A percentile compares a stretch with the other conserved stretches of the same genome.
These are phyloP conservation scores for Tetraselmis striata DNA, from an alignment of 139 green algal genomes.

Conservation along the genomic window DNA sequence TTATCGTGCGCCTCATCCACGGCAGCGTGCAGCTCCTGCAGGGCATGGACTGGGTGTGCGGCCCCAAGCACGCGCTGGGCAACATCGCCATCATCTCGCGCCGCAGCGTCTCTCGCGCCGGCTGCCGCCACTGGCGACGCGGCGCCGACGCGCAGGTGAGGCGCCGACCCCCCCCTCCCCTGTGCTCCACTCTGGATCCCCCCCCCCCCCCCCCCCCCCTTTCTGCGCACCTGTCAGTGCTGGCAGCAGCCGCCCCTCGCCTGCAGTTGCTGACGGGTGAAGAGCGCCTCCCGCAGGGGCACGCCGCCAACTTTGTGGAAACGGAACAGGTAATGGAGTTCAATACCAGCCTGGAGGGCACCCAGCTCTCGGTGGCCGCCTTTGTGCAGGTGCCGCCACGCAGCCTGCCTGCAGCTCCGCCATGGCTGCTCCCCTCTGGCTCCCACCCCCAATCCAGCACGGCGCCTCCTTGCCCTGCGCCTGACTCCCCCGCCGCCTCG, in stretches of 20 bases:
- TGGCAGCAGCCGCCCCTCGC: no score
- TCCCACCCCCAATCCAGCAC: no score
- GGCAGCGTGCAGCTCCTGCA: slow-evolving; percentile 69
- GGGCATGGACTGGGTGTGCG: slow-evolving; percentile 18
- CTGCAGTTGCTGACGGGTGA: no score
- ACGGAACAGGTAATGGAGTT: slow-evolving; percentile 76
- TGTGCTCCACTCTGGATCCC: neutral
- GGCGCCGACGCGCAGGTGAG: slow-evolving; percentile 56
- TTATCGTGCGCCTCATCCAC: slow-evolving; percentile 55
- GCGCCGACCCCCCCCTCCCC: neutral
- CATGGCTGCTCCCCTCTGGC: slow-evolving; percentile 4
- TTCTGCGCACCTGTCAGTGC: no score
- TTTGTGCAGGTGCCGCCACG: slow-evolving; percentile 42
- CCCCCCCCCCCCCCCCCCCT: no score
- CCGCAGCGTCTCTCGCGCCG: slow-evolving; percentile 43
- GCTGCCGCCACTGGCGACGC: slow-evolving; percentile 75
- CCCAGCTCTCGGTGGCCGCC: slow-evolving; percentile 24
- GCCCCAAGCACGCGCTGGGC: neutral
- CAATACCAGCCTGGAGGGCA: slow-evolving; percentile 7
- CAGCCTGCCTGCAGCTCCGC: neutral
- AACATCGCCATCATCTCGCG: slow-evolving; percentile 56
- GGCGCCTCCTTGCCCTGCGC: neutral
- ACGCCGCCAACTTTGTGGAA: slow-evolving; percentile 86
- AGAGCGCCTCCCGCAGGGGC: slow-evolving; percentile 20
- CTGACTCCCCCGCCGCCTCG: slow-evolving; percentile 4